These are phyloP conservation scores for Endothia cerciana DNA, from an alignment of 2,329 filamentous ascomycete species.

Conservation along the genomic window DNA sequence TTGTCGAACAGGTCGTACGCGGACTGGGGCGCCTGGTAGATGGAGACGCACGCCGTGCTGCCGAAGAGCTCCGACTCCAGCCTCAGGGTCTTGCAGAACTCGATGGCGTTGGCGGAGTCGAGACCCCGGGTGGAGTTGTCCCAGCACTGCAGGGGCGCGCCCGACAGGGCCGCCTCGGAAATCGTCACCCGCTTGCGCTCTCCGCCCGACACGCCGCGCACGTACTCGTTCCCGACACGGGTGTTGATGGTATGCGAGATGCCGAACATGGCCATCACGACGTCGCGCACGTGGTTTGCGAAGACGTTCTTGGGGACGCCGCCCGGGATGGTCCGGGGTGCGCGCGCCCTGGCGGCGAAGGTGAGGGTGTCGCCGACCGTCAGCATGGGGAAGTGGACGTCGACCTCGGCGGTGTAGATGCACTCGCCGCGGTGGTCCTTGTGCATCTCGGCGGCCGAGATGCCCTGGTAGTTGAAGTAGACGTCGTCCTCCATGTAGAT, in stretches of 20 bases:
- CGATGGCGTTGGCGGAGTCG: conserved; percentile 75
- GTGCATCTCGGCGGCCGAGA: conserved; percentile 75
- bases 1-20: conserved; percentile 69
- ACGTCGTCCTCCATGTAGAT: conserved; percentile 72
- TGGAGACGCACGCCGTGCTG: conserved; percentile 70
- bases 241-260: conserved; percentile 76
- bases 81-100: conserved; percentile 73
- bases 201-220: conserved; percentile 75
- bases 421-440: conserved; percentile 79
- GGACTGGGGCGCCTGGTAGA: conserved; percentile 71
- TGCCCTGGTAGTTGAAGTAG: conserved; percentile 81
- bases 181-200: conserved; percentile 72
- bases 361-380: conserved; percentile 78
- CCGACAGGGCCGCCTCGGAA: conserved; percentile 62
- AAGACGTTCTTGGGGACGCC: conserved; percentile 60
- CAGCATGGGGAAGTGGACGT: conserved; percentile 79
- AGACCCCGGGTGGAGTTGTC: conserved; percentile 76
- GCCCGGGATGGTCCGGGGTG: conserved; percentile 63
- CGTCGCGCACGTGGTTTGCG: conserved; percentile 67
- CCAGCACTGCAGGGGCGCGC: conserved; percentile 66
- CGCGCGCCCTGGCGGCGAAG: conserved; percentile 73
- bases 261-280: conserved; percentile 76
- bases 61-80: conserved; percentile 69
- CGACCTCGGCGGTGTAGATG: conserved; percentile 84
- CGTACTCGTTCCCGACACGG: conserved; percentile 73